Conservation (phyloP, 441 rosid species). For the Eutrema salsugineum region DNA sequence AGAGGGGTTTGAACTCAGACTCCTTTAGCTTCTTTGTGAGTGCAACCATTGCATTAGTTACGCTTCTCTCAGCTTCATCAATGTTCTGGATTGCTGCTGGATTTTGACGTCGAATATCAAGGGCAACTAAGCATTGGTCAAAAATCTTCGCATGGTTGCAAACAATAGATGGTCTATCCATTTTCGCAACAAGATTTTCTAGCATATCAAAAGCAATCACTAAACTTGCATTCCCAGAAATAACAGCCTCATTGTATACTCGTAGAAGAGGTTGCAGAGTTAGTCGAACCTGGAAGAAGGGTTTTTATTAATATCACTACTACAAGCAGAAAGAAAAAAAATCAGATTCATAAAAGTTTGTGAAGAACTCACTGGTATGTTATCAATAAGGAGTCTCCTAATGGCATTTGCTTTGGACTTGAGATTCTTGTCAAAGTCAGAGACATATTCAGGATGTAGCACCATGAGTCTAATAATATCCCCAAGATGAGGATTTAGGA, state of each 20-base stretch:
- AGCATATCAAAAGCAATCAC: conserved; percentile 80
- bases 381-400: conserved; percentile 66
- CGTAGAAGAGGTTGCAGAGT: conserved; percentile 77
- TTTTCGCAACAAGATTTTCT: conserved; percentile 51
- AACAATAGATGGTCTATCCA: conserved; percentile 78
- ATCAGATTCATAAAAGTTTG: background rate
- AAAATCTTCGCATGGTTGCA: conserved; percentile 66
- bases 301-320: conserved; percentile 4
- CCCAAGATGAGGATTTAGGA: conserved; percentile 84
- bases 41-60: conserved; percentile 53
- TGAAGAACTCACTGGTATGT: conserved; percentile 74
- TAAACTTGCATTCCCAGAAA: conserved; percentile 75
- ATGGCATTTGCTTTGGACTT: conserved; percentile 69
- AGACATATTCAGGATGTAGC: conserved; percentile 55
- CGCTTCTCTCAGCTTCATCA: conserved; percentile 65
- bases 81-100: conserved; percentile 58
- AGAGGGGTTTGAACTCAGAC: conserved; percentile 92
- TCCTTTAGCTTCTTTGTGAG: conserved; percentile 96
- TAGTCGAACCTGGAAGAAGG: conserved; percentile 71
- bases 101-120: conserved; percentile 82
- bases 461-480: conserved; percentile 68
- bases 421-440: conserved; percentile 58
- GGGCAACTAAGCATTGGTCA: conserved; percentile 80
- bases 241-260: conserved; percentile 62
- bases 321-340: background rate